Evolutionary conservation across 768 basidiomycete genomes (phyloP).

Genomic region (Hypsizygus marmoreus): DNA sequence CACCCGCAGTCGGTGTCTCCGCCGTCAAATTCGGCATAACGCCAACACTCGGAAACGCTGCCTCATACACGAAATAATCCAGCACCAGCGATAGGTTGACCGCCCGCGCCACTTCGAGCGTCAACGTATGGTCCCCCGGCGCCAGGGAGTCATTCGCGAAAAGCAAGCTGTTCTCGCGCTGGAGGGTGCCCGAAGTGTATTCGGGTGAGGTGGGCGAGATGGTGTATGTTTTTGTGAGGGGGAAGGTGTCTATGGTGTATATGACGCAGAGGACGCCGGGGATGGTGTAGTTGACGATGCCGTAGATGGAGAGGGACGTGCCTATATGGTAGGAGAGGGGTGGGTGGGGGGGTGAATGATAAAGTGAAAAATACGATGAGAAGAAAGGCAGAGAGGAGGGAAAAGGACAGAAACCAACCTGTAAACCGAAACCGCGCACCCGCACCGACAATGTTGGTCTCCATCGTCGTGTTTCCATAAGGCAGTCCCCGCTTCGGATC

Average conservation of each 20-base stretch:
- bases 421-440: slow-evolving; percentile 24
- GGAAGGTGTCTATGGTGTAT: not conserved
- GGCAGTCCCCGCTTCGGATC: slow-evolving; percentile 20
- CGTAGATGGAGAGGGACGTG: not conserved
- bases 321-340: not conserved
- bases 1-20: too few relatives aligned
- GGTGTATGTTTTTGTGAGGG: not conserved
- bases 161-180: not conserved
- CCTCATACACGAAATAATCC: too few relatives aligned
- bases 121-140: too few relatives aligned
- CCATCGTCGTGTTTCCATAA: slow-evolving; percentile 26
- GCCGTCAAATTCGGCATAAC: too few relatives aligned
- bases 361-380: too few relatives aligned
- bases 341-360: not conserved
- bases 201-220: not conserved
- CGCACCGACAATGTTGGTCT: slow-evolving; percentile 16
- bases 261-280: not conserved
- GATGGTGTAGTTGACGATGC: not conserved
- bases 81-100: too few relatives aligned
- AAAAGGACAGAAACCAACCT: slow-evolving; percentile 16
- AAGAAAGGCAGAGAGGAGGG: too few relatives aligned
- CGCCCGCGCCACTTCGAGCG: too few relatives aligned
- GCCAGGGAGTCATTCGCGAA: slow-evolving; percentile 2
- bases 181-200: not conserved
- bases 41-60: too few relatives aligned